These are phyloP conservation scores for Magnolia kwangsiensis DNA, from an alignment of 164 flowering plant genomes.

Conservation along the genomic window DNA sequence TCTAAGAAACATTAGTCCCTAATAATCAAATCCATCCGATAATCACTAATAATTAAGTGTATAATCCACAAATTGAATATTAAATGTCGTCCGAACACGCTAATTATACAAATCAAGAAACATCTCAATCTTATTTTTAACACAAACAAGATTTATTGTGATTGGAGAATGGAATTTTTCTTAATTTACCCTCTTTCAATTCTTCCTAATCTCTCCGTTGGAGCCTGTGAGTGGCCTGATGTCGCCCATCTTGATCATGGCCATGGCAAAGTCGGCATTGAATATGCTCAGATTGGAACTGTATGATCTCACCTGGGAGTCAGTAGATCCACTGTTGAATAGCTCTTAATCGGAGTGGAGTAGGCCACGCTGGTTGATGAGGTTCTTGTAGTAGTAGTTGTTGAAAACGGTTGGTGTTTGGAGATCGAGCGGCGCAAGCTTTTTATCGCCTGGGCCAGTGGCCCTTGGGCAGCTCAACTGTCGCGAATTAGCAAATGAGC, in stretches of 20 bases:
- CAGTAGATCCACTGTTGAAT: conserved; percentile 24
- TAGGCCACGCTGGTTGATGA: conserved; percentile 23
- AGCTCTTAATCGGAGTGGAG: conserved; percentile 31
- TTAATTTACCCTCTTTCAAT: conserved; percentile 26
- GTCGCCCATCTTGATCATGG: conserved; percentile 33
- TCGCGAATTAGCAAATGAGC: conserved; percentile 10
- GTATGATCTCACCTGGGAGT: conserved; percentile 21
- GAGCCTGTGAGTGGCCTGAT: conserved; percentile 29
- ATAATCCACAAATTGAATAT: no score
- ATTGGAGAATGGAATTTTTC: no score
- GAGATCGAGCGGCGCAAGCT: conserved; percentile 24
- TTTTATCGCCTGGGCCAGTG: conserved; percentile 17
- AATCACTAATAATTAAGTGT: no score
- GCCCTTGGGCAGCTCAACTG: conserved; percentile 20
- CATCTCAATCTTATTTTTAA: no score
- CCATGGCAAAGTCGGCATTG: conserved; percentile 20
- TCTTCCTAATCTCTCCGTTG: conserved; percentile 24
- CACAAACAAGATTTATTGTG: neutral
- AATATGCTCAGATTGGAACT: conserved; percentile 11
- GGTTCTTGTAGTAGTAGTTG: conserved; percentile 23
- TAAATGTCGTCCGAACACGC: no score
- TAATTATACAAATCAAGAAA: no score
- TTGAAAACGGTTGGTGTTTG: conserved; percentile 14
- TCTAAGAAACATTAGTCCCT: no score
- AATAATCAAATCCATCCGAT: no score